These are phyloP conservation scores for Penicillium sclerotigenum DNA, from an alignment of 2,329 filamentous ascomycete species.

Conservation along the genomic window DNA sequence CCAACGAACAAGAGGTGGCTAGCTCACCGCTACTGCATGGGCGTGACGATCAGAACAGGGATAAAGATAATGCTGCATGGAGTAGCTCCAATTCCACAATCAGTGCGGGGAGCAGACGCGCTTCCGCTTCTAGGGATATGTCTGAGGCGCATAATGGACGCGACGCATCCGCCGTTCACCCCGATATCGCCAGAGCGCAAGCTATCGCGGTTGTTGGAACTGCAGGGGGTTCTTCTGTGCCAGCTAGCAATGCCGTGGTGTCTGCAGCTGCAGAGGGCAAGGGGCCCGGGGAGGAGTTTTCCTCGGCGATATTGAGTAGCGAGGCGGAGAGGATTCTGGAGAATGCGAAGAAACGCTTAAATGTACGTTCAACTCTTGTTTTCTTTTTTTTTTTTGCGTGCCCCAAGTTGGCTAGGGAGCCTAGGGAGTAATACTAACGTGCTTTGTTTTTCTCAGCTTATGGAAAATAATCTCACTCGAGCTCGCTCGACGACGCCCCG, in stretches of 20 bases:
- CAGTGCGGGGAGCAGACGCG: slow-evolving; percentile 27
- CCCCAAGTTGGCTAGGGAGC: neutral
- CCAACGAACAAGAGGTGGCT: slow-evolving; percentile 11
- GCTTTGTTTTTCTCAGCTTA: slow-evolving; percentile 57
- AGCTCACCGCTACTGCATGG: slow-evolving; percentile 33
- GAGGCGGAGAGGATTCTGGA: slow-evolving; percentile 87
- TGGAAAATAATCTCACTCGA: slow-evolving; percentile 85
- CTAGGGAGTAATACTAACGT: slow-evolving; percentile 17
- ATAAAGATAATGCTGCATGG: slow-evolving; percentile 28
- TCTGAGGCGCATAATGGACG: slow-evolving; percentile 6
- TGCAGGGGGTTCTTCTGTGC: slow-evolving; percentile 3
- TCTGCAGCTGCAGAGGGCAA: slow-evolving; percentile 37
- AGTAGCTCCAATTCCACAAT: slow-evolving; percentile 41
- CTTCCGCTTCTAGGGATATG: slow-evolving; percentile 17
- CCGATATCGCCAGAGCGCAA: slow-evolving; percentile 7
- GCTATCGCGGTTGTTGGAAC: slow-evolving; percentile 2
- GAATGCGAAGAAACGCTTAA: slow-evolving; percentile 85
- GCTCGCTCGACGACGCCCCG: slow-evolving; percentile 69
- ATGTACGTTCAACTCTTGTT: slow-evolving; percentile 55
- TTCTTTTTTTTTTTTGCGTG: too few species aligned
- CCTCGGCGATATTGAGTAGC: slow-evolving; percentile 72
- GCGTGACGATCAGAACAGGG: slow-evolving; percentile 56
- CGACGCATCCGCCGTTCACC: slow-evolving; percentile 5
- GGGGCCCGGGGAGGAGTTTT: slow-evolving; percentile 60
- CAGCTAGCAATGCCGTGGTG: slow-evolving; percentile 28